Conservation (phyloP, 495 filamentous ascomycete species). For the Penicillium coprophilum region DNA sequence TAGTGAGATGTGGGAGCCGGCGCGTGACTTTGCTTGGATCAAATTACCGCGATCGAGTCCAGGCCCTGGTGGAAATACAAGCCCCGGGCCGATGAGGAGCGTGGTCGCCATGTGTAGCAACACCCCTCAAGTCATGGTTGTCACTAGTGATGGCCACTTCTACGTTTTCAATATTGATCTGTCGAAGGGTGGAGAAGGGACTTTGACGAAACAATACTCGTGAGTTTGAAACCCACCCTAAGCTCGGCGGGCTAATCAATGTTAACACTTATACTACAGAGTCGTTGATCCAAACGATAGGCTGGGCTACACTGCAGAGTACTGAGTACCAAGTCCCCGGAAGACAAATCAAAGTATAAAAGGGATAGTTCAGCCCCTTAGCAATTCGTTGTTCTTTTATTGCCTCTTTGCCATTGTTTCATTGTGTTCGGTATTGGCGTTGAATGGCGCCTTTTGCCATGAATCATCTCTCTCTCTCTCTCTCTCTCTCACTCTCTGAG, state of each 20-base stretch:
- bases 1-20: slow-evolving; percentile 95
- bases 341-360: background rate
- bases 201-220: slow-evolving; percentile 85
- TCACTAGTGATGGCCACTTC: slow-evolving; percentile 91
- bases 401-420: background rate
- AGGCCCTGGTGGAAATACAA: slow-evolving; percentile 38
- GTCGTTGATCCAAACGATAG: slow-evolving; percentile 55
- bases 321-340: slow-evolving; percentile 27
- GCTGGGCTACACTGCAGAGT: slow-evolving; percentile 50
- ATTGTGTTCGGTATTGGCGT: background rate
- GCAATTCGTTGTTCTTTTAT: background rate
- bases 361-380: background rate
- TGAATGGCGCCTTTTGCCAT: background rate
- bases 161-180: slow-evolving; percentile 94
- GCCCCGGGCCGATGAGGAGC: slow-evolving; percentile 60
- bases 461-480: background rate
- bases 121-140: slow-evolving; percentile 95
- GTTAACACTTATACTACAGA: slow-evolving; percentile 28
- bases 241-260: background rate
- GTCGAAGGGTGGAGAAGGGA: slow-evolving; percentile 93
- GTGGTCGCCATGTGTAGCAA: slow-evolving; percentile 95
- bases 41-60: slow-evolving; percentile 71
- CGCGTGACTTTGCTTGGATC: slow-evolving; percentile 93
- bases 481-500: background rate
- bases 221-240: slow-evolving; percentile 41